Percentiles rank a stretch among this genome's conserved stretches.
Conservation (phyloP, 2,329 filamentous ascomycete species). For the Septoria petroselini region DNA sequence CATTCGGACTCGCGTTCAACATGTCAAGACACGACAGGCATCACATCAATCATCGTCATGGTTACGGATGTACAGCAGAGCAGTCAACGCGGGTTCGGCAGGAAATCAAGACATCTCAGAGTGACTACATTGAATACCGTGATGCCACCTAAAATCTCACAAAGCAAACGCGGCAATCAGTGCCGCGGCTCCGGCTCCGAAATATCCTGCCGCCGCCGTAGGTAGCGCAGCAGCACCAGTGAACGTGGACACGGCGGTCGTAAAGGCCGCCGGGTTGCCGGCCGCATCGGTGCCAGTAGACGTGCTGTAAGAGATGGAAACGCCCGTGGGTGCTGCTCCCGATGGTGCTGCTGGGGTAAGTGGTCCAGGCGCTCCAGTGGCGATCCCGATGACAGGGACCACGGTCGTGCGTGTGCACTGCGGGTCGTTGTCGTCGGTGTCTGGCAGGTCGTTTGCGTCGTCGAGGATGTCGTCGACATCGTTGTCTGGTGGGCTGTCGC, state of each 20-base stretch:
- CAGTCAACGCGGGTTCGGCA: too few species aligned
- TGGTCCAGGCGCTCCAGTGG: background rate
- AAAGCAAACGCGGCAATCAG: conserved; percentile 8
- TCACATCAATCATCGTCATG: too few species aligned
- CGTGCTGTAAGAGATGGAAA: conserved; percentile 5
- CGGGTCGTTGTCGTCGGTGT: background rate
- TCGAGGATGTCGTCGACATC: background rate
- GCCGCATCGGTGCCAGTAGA: background rate
- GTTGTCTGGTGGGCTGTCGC: background rate
- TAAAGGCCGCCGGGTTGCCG: background rate
- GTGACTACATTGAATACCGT: too few species aligned
- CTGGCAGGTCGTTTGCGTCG: background rate
- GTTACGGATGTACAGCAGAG: too few species aligned
- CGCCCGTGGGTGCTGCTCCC: background rate
- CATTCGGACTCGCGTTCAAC: background rate
- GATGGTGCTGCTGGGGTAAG: background rate
- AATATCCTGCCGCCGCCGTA: background rate
- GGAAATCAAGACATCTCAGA: too few species aligned
- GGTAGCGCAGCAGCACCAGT: conserved; percentile 6
- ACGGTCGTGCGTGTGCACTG: conserved; percentile 10
- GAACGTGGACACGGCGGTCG: background rate
- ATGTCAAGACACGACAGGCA: too few species aligned
- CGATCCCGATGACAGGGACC: background rate
- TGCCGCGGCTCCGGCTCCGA: conserved; percentile 10
- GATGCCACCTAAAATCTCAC: background rate